phyloP scores from a whole-genome alignment of 2,329 filamentous ascomycete species.

The Ophiocordyceps sinensis region DNA sequence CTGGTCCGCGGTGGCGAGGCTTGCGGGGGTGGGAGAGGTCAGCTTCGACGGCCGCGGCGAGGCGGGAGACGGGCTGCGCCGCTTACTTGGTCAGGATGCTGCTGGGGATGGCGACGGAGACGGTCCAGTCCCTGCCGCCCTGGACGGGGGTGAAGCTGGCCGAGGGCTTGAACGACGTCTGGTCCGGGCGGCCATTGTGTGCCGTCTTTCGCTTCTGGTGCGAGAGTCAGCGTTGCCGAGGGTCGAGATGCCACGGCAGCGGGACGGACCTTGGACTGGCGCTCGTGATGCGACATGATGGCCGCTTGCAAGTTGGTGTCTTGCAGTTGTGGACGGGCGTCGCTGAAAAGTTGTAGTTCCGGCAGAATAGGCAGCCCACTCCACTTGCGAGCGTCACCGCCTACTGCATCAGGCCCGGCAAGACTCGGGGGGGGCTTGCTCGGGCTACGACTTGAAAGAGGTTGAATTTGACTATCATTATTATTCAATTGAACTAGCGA shows the following conservation, averaged over 20 bases:
- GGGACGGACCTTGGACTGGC: slow-evolving; percentile 15
- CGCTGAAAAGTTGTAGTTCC: slow-evolving; percentile 4
- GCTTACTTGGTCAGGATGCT: slow-evolving; percentile 60
- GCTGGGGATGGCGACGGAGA: slow-evolving; percentile 65
- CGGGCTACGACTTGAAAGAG: too few relatives aligned
- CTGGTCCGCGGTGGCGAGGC: slow-evolving; percentile 58
- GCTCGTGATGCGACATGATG: slow-evolving; percentile 19
- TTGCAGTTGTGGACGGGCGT: background rate
- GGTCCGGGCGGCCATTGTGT: slow-evolving; percentile 17
- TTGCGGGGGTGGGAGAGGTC: slow-evolving; percentile 16
- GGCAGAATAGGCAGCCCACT: slow-evolving; percentile 11
- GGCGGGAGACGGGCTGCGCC: background rate
- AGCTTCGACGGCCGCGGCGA: background rate
- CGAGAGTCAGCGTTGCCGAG: background rate
- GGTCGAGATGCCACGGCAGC: background rate
- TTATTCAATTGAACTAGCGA: too few relatives aligned
- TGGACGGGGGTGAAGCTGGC: slow-evolving; percentile 50
- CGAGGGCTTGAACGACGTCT: slow-evolving; percentile 48
- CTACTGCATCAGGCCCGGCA: slow-evolving; percentile 6
- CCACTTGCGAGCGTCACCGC: background rate
- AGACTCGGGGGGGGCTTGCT: too few relatives aligned
- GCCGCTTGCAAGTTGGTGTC: background rate
- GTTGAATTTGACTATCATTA: too few relatives aligned
- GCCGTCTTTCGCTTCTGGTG: slow-evolving; percentile 36
- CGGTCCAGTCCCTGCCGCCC: slow-evolving; percentile 54